Conservation (phyloP, 1,284 basidiomycete species). For the Sporisorium exsertum region DNA sequence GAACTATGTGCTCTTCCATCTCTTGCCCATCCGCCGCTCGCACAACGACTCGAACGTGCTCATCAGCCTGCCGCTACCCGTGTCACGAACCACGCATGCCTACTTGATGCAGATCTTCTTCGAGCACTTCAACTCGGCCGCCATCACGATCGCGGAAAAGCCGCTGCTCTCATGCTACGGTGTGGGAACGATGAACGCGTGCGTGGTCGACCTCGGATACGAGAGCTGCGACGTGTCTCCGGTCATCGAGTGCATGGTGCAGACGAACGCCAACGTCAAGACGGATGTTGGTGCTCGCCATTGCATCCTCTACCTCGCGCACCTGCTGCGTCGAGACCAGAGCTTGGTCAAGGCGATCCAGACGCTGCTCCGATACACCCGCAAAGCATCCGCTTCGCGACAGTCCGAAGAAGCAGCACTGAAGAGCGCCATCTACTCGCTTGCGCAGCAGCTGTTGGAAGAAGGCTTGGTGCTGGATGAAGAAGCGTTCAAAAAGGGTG, state of each 20-base stretch:
- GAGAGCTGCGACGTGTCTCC: slow-evolving; percentile 81
- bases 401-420: slow-evolving; percentile 32
- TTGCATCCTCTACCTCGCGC: slow-evolving; percentile 63
- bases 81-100: slow-evolving; percentile 81
- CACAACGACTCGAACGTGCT: slow-evolving; percentile 89
- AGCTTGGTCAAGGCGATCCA: slow-evolving; percentile 56
- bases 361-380: slow-evolving; percentile 54
- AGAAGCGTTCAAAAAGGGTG: slow-evolving; percentile 43
- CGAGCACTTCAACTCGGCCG: slow-evolving; percentile 92
- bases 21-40: slow-evolving; percentile 80
- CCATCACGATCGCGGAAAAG: slow-evolving; percentile 83
- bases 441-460: slow-evolving; percentile 57
- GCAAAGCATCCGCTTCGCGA: slow-evolving; percentile 32
- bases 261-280: slow-evolving; percentile 52
- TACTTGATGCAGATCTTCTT: slow-evolving; percentile 88
- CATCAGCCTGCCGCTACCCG: slow-evolving; percentile 78
- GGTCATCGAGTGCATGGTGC: slow-evolving; percentile 79
- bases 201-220: slow-evolving; percentile 86
- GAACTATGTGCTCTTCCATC: slow-evolving; percentile 84
- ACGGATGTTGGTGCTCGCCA: slow-evolving; percentile 58
- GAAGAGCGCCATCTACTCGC: slow-evolving; percentile 31
- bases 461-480: slow-evolving; percentile 55
- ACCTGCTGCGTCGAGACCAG: slow-evolving; percentile 60
- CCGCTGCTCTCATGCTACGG: slow-evolving; percentile 87
- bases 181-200: slow-evolving; percentile 80